phyloP scores from a whole-genome alignment of 306 rosid genomes.

The Cyamopsis tetragonoloba region DNA sequence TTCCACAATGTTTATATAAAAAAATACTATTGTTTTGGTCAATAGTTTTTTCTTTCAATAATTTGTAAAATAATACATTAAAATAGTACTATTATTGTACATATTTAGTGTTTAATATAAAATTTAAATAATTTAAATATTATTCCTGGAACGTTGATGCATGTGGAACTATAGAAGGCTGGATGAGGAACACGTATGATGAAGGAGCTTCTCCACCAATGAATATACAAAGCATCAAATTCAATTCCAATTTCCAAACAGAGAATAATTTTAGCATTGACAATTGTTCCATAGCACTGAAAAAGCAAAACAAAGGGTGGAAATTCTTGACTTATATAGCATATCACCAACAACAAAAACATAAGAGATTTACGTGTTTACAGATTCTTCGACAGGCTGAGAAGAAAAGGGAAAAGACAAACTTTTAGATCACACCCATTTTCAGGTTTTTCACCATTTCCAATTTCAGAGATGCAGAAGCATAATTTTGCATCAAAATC shows the following conservation, averaged over 20 bases:
- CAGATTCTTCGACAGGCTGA: neutral
- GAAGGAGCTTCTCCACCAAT: constrained; percentile 20
- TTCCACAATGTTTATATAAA: too few species aligned
- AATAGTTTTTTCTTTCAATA: too few species aligned
- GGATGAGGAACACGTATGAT: too few species aligned
- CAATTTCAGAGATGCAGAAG: constrained; percentile 42
- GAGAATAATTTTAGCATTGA: constrained; percentile 11
- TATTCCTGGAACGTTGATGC: too few species aligned
- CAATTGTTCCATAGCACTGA: constrained; percentile 20
- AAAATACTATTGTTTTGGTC: too few species aligned
- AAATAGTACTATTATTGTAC: too few species aligned
- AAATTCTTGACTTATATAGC: constrained; percentile 1
- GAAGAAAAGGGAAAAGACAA: neutral
- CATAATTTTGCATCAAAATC: constrained; percentile 30
- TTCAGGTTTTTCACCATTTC: neutral
- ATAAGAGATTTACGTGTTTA: neutral
- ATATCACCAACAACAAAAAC: neutral
- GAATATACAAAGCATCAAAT: neutral
- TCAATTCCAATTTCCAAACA: neutral
- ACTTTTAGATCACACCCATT: constrained; percentile 21
- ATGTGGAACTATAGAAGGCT: too few species aligned
- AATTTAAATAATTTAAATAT: too few species aligned
- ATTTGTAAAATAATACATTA: too few species aligned
- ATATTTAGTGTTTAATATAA: too few species aligned
- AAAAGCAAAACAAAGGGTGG: constrained; percentile 16